Percentiles rank a stretch among this genome's conserved stretches.
Evolutionary conservation across 2,329 filamentous ascomycete species (phyloP).

Genomic region (Epichloe sylvatica): DNA sequence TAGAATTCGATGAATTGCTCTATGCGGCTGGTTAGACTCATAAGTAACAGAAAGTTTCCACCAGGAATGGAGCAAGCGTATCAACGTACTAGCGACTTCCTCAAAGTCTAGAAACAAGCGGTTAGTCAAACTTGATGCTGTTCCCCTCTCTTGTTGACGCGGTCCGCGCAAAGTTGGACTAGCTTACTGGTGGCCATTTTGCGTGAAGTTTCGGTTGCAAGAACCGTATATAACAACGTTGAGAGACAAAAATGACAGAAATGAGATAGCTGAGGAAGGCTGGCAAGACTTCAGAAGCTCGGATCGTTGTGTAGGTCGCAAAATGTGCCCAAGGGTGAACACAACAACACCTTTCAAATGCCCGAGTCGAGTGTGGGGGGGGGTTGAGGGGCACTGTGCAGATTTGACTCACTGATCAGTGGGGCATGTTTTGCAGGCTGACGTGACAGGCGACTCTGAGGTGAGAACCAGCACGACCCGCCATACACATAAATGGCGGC

Average conservation of each 20-base stretch:
- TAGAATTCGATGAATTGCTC: slow-evolving; percentile 84
- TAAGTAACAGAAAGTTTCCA: not conserved
- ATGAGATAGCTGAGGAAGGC: slow-evolving; percentile 1
- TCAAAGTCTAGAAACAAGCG: slow-evolving; percentile 25
- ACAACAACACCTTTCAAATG: slow-evolving; percentile 2
- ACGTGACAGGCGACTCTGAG: not conserved
- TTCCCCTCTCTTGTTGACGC: slow-evolving; percentile 6
- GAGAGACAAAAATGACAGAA: slow-evolving; percentile 3
- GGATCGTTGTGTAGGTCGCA: slow-evolving; percentile 18
- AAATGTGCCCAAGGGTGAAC: slow-evolving; percentile 18
- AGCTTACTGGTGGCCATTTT: slow-evolving; percentile 22
- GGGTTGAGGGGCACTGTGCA: slow-evolving; percentile 26
- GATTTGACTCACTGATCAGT: slow-evolving; percentile 9
- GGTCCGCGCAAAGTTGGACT: not conserved
- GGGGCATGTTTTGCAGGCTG: slow-evolving; percentile 11
- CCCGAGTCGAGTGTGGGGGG: slow-evolving; percentile 14
- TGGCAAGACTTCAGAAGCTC: slow-evolving; percentile 1
- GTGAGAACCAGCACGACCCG: slow-evolving; percentile 8
- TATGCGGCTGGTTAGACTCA: slow-evolving; percentile 22
- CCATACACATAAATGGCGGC: slow-evolving; percentile 16
- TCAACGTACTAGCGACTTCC: slow-evolving; percentile 31
- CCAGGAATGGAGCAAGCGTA: not conserved
- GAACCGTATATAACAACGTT: not conserved
- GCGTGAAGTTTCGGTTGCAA: slow-evolving; percentile 6
- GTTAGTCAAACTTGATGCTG: slow-evolving; percentile 9